Base-by-base conservation (phyloP, 306 rosid genomes). In the Cicer bijugum region DNA sequence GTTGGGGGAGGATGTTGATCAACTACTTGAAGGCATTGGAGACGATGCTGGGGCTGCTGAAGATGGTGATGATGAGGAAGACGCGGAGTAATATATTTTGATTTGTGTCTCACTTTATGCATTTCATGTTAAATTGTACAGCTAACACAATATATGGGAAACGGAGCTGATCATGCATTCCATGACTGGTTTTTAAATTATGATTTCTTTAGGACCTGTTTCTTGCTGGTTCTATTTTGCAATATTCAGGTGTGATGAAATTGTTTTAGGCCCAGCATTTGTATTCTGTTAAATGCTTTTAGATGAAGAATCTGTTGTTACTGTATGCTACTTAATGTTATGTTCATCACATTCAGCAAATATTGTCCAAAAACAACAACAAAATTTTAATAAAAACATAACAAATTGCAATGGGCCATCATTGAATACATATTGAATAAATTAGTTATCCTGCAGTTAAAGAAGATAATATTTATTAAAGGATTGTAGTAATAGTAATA, bases 1-100 rank as follows among this genome's bases (percentile, higher is more conserved):
- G 88, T 85, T 94, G 43, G 99, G 99, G 16, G 96, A 89, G 83
- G 96, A 94, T 39, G 90, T 88, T 38, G 93, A 91, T 56, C 78
- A 81, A 77, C 85, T 94, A 58, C 97, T 94, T 11, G 97, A 91
- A 79, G 96, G 89, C 46, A 74, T 94, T 35, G 98, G 97, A 33
- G 98, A 94, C 69, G 99, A 91, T 4, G 40, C 56, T 4, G 97
- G 86, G 2, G 90, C 43, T 20, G 88, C 76, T 37, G 90, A 53
- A 11, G 97, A 83, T 35, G 89, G 44, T 1, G 90, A 87, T 8
- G 93, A 90, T 45, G 94, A 87, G 1, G 77, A 78, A 0, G 84
- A 76, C 1, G 19, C 8, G 2, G 77, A 72, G 10, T 80, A 48
- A 60, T 63, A 46, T 51, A 38, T 42, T 40, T 46, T 57, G 15